Conservation (phyloP, 2,329 filamentous ascomycete species). For the Parascedosporium putredinis region DNA sequence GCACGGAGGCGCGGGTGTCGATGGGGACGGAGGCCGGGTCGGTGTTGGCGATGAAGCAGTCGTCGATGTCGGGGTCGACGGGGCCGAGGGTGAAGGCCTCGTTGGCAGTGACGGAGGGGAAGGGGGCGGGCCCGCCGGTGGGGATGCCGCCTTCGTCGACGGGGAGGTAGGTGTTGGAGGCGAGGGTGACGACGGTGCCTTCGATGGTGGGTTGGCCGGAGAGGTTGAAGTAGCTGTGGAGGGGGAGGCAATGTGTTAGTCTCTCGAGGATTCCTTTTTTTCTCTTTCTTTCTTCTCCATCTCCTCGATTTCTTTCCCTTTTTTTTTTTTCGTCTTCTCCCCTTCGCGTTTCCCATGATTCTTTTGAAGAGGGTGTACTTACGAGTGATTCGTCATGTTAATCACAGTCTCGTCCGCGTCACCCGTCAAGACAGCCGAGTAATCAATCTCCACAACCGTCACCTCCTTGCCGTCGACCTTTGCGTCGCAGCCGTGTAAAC, state of each 20-base stretch:
- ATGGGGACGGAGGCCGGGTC: slow-evolving; percentile 49
- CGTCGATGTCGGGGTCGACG: slow-evolving; percentile 66
- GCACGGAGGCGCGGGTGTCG: slow-evolving; percentile 48
- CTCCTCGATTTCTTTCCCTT: no score
- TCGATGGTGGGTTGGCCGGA: slow-evolving; percentile 40
- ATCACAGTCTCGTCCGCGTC: slow-evolving; percentile 81
- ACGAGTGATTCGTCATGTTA: slow-evolving; percentile 89
- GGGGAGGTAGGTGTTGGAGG: slow-evolving; percentile 56
- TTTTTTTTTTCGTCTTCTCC: no score
- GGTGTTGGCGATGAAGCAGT: slow-evolving; percentile 75
- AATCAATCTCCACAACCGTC: slow-evolving; percentile 73
- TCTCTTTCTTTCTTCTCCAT: no score
- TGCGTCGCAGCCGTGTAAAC: slow-evolving; percentile 70
- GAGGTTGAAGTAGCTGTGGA: slow-evolving; percentile 57
- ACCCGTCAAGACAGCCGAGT: slow-evolving; percentile 71
- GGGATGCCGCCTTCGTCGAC: slow-evolving; percentile 68
- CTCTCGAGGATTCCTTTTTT: no score
- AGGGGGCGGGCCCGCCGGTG: slow-evolving; percentile 52
- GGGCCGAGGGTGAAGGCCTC: slow-evolving; percentile 63
- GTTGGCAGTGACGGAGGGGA: slow-evolving; percentile 53
- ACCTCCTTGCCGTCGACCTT: slow-evolving; percentile 50
- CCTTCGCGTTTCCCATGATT: no score
- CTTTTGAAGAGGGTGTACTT: slow-evolving; percentile 27
- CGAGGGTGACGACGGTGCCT: slow-evolving; percentile 56
- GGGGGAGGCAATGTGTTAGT: neutral